Conservation (phyloP, 2,329 filamentous ascomycete genomes). For the Mollisiaceae sp. region DNA sequence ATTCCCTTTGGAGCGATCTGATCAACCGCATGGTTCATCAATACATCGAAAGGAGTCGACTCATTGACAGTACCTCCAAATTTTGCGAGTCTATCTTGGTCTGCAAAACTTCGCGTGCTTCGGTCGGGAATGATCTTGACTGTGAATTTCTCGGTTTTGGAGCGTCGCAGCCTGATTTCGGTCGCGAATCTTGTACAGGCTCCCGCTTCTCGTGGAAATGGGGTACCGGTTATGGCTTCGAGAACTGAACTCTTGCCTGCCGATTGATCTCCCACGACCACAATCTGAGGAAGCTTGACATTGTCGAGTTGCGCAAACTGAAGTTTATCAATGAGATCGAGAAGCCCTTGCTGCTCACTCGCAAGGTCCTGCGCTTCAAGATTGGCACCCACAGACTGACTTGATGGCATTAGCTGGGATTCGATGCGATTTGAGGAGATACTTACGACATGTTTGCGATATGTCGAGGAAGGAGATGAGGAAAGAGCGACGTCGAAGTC, state of each 20-base stretch:
- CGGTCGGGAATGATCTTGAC: slow-evolving; percentile 21
- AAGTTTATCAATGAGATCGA: slow-evolving; percentile 26
- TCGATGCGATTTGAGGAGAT: neutral
- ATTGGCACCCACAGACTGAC: slow-evolving; percentile 20
- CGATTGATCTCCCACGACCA: slow-evolving; percentile 47
- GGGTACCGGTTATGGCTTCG: slow-evolving; percentile 44
- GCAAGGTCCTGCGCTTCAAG: slow-evolving; percentile 22
- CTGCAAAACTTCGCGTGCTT: slow-evolving; percentile 13
- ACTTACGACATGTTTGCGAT: slow-evolving; percentile 2
- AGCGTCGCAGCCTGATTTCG: slow-evolving; percentile 46
- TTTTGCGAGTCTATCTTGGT: slow-evolving; percentile 17
- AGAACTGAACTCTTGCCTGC: slow-evolving; percentile 40
- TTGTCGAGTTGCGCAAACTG: slow-evolving; percentile 27
- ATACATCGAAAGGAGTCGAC: slow-evolving; percentile 25
- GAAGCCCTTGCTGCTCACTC: slow-evolving; percentile 20
- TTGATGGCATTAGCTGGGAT: neutral
- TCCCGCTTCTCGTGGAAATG: slow-evolving; percentile 46
- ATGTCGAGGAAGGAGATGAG: neutral
- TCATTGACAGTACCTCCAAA: slow-evolving; percentile 23
- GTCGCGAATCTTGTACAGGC: slow-evolving; percentile 51
- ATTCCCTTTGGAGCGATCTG: slow-evolving; percentile 24
- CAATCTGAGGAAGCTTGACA: slow-evolving; percentile 28
- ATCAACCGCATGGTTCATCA: slow-evolving; percentile 22
- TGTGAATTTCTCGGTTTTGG: slow-evolving; percentile 18
- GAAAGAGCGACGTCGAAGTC: neutral